Evolutionary conservation across 2,329 filamentous ascomycete genomes (phyloP).

Genomic region (Aspergillus niger): DNA sequence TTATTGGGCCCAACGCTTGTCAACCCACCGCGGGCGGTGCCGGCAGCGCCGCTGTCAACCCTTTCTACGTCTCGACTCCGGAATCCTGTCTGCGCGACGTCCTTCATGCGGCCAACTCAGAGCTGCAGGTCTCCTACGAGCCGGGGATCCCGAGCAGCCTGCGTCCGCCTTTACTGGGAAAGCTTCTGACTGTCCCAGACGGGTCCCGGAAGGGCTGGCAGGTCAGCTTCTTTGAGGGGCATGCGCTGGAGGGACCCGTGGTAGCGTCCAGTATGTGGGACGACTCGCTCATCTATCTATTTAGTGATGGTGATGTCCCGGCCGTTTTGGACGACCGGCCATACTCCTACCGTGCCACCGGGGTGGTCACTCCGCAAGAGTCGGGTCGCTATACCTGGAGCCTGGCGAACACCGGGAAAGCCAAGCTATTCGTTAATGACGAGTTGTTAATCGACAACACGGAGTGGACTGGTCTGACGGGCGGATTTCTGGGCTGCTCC

Average conservation of each 20-base stretch:
- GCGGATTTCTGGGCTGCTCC: slow-evolving; percentile 4
- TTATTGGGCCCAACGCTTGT: slow-evolving; percentile 11
- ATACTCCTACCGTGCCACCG: slow-evolving; percentile 7
- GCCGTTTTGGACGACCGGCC: background rate
- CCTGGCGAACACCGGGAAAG: slow-evolving; percentile 5
- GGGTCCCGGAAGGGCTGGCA: too few relatives aligned
- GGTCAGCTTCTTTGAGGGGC: too few relatives aligned
- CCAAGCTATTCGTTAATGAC: background rate
- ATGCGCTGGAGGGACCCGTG: too few relatives aligned
- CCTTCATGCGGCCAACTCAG: too few relatives aligned
- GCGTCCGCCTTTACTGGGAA: too few relatives aligned
- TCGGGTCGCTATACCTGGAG: slow-evolving; percentile 8
- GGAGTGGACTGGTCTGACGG: background rate
- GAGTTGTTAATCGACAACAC: slow-evolving; percentile 2
- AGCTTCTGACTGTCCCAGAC: too few relatives aligned
- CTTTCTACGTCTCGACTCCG: slow-evolving; percentile 5
- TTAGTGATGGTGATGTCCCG: slow-evolving; percentile 10
- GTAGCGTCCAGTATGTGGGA: too few relatives aligned
- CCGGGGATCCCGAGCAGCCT: too few relatives aligned
- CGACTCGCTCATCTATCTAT: background rate
- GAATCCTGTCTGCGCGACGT: too few relatives aligned
- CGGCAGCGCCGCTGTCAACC: slow-evolving; percentile 12
- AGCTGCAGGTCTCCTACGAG: too few relatives aligned
- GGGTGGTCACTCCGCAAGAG: slow-evolving; percentile 1
- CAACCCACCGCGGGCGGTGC: slow-evolving; percentile 6